These are phyloP conservation scores for Colletotrichum endophyticum DNA, from an alignment of 2,329 filamentous ascomycete genomes.

Conservation along the genomic window DNA sequence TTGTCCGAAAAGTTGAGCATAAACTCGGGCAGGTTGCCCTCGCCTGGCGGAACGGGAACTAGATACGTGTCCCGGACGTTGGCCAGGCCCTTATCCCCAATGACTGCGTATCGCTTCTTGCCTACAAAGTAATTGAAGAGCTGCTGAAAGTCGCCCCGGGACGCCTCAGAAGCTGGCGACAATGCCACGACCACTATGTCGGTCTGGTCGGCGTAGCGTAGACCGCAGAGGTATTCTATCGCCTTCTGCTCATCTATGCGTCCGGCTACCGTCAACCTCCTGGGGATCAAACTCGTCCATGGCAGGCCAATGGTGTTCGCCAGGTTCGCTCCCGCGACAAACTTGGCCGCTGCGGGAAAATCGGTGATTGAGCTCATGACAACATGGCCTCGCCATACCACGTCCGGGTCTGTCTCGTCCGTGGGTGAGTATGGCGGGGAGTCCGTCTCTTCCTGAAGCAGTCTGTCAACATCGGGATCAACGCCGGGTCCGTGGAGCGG, in stretches of 20 bases:
- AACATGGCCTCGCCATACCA: conserved; percentile 79
- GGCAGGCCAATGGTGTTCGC: conserved; percentile 54
- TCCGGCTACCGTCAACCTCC: conserved; percentile 73
- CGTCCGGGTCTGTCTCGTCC: conserved; percentile 73
- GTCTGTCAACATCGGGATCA: conserved; percentile 88
- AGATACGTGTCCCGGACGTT: conserved; percentile 92
- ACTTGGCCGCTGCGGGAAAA: conserved; percentile 78
- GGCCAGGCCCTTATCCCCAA: conserved; percentile 75
- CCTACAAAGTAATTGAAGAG: conserved; percentile 88
- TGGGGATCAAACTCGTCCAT: conserved; percentile 79
- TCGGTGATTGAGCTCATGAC: conserved; percentile 80
- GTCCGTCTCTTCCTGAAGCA: conserved; percentile 80
- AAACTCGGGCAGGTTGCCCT: conserved; percentile 78
- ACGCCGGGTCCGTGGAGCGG: conserved; percentile 65
- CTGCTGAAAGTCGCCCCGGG: conserved; percentile 69
- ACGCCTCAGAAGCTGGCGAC: conserved; percentile 64
- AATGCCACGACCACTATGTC: conserved; percentile 85
- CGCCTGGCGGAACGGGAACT: conserved; percentile 79
- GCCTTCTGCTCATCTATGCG: conserved; percentile 84
- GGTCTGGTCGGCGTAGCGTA: conserved; percentile 81
- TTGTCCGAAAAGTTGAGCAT: conserved; percentile 88
- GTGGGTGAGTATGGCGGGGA: conserved; percentile 85
- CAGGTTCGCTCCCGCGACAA: conserved; percentile 85
- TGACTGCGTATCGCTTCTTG: conserved; percentile 85
- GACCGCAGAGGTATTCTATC: conserved; percentile 87